Evolutionary conservation across 768 basidiomycete genomes (phyloP), one percentile per base, ranked within the genome.

Genomic region (Mrakia blollopis): DNA sequence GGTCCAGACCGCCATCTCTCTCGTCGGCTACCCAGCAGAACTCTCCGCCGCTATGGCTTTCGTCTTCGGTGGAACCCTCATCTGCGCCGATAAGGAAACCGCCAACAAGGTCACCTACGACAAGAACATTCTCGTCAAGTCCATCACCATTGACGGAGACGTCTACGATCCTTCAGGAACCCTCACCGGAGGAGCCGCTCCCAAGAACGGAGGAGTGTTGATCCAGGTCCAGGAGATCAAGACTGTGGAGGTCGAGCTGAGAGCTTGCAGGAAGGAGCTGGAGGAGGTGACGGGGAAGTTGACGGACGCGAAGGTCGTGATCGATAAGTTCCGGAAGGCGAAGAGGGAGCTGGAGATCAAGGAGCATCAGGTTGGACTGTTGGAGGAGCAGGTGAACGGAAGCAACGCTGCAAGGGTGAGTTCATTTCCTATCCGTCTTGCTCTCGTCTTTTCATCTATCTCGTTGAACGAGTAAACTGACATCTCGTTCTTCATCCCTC

Each of bases 121-220:
- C 74, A 86, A 88, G 14, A 87, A 91, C 21, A 86, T 87, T 30
- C 86, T 88, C 14, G 89, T 92, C 69, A 90, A 90, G 71, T 94
- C 92, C 14, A 94, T 98, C 67, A 99, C 97, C 10, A 86, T 97
- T 30, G 91, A 93, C 3, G 97, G 97, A 2, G 97, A 98, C 81
- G 89, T 97, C 16, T 98, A 99, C 83, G 97, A 99, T 79, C 96
- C 97, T 2, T 91, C 91, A 11, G 96, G 96, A 10, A 95, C 92
- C 0, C 88, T 99, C 28, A 92, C 90, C 28, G 97, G 97, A 8
- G 97, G 97, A 1, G 88, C 93, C 0, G 90, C 93, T 0, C 92
- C 94, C 0, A 73, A 72, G 47, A 86, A 89, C 32, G 89, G 87
- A 44, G 91, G 92, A 1, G 86, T 91, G 4, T 85, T 98, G 25